Percentiles rank a stretch among this genome's conserved stretches.
These are phyloP conservation scores for Telfairia occidentalis DNA, from an alignment of 331 rosid species.

Conservation along the genomic window DNA sequence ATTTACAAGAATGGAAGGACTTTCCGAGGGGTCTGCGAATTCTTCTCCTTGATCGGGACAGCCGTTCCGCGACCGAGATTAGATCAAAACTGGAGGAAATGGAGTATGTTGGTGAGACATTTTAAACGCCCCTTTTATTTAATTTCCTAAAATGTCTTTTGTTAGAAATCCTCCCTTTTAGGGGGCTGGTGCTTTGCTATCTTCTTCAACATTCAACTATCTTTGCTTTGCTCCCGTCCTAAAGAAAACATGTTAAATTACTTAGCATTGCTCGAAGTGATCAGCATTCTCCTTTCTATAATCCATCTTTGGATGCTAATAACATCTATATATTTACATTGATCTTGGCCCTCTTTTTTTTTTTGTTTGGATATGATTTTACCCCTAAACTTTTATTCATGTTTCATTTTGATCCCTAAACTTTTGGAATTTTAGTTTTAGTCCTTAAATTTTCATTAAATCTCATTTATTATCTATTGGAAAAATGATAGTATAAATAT, in stretches of 20 bases:
- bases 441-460: neutral
- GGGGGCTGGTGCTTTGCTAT: neutral
- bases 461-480: neutral
- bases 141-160: neutral
- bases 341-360: neutral
- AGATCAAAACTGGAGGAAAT: conserved; percentile 66
- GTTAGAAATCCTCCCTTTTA: neutral
- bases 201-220: neutral
- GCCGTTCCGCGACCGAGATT: conserved; percentile 52
- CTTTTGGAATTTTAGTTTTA: neutral
- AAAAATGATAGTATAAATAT: neutral
- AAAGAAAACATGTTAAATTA: neutral
- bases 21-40: conserved; percentile 90
- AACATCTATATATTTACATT: neutral
- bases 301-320: neutral
- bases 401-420: neutral
- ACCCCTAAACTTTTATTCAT: neutral
- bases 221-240: neutral
- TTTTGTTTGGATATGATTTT: neutral
- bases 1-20: conserved; percentile 86
- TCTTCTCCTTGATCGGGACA: conserved; percentile 78
- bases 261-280: neutral
- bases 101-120: conserved; percentile 67
- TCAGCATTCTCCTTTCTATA: neutral
- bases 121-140: conserved; percentile 8